These are phyloP conservation scores for Hanseniaspora mollemarum DNA, from an alignment of 805 yeast species.

Conservation along the genomic window DNA sequence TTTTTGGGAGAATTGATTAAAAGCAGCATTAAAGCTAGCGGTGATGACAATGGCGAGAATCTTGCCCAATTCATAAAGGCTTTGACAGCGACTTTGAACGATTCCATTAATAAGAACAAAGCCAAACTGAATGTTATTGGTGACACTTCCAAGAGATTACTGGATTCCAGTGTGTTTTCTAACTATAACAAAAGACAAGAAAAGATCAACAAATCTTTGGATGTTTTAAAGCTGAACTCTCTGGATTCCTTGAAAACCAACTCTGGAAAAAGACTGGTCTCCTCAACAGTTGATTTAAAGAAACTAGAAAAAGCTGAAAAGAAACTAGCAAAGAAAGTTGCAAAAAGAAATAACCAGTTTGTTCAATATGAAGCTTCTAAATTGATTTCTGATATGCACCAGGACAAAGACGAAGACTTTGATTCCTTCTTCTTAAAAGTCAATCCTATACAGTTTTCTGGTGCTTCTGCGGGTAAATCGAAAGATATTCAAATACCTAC, in stretches of 20 bases:
- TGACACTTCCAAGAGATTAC: conserved; percentile 75
- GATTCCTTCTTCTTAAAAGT: conserved; percentile 91
- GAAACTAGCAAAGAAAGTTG: conserved; percentile 93
- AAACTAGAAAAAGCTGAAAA: conserved; percentile 94
- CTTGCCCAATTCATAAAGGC: conserved; percentile 31
- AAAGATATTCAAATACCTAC: conserved; percentile 89
- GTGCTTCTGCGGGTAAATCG: conserved; percentile 86
- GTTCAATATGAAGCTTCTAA: conserved; percentile 92
- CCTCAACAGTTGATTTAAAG: conserved; percentile 89
- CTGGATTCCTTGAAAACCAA: conserved; percentile 62
- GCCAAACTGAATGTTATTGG: conserved; percentile 69
- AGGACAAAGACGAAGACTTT: conserved; percentile 45
- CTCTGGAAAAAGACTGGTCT: conserved; percentile 82
- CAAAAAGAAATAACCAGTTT: conserved; percentile 69
- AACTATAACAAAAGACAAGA: conserved; percentile 54
- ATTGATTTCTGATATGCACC: conserved; percentile 49
- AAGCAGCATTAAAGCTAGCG: conserved; percentile 72
- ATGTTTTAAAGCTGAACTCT: conserved; percentile 50
- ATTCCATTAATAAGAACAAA: conserved; percentile 52
- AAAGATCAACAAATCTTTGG: conserved; percentile 55
- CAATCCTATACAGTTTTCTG: conserved; percentile 77
- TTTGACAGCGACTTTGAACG: conserved; percentile 39
- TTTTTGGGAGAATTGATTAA: conserved; percentile 55
- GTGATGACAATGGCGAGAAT: conserved; percentile 33
- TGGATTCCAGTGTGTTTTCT: conserved; percentile 64